A percentile compares a stretch with the other conserved stretches of the same genome.
phyloP scores from a whole-genome alignment of 495 filamentous ascomycete genomes.

The Penicillium pulvis region DNA sequence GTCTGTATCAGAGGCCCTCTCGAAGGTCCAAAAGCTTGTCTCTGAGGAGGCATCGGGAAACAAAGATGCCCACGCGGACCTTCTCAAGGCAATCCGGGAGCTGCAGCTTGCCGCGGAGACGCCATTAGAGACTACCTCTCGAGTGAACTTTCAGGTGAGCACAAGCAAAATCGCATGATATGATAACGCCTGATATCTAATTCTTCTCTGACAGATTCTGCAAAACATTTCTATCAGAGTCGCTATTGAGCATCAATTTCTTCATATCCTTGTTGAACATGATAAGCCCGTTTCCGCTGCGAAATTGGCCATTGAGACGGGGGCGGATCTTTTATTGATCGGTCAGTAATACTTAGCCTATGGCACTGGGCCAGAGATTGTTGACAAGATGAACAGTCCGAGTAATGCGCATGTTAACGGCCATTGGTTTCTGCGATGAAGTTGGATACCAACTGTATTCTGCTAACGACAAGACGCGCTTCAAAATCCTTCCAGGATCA shows the following conservation, averaged over 20 bases:
- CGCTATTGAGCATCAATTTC: slow-evolving; percentile 16
- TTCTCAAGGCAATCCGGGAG: slow-evolving; percentile 26
- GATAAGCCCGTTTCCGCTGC: slow-evolving; percentile 10
- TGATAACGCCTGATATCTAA: not conserved
- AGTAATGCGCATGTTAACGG: slow-evolving; percentile 27
- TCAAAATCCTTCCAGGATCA: slow-evolving; percentile 26
- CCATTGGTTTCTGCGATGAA: slow-evolving; percentile 28
- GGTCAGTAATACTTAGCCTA: not conserved
- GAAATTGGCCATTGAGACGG: slow-evolving; percentile 9
- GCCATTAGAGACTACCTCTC: slow-evolving; percentile 27
- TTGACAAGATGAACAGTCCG: slow-evolving; percentile 15
- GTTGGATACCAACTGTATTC: slow-evolving; percentile 22
- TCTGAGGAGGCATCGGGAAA: slow-evolving; percentile 19
- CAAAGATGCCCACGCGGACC: slow-evolving; percentile 20
- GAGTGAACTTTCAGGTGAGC: slow-evolving; percentile 29
- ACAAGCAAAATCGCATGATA: not conserved
- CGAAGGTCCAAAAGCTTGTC: slow-evolving; percentile 22
- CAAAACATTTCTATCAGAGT: slow-evolving; percentile 16
- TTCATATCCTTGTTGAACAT: slow-evolving; percentile 11
- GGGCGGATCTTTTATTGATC: slow-evolving; percentile 14
- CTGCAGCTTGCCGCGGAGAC: slow-evolving; percentile 27
- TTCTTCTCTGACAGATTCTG: slow-evolving; percentile 7
- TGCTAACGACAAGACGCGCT: slow-evolving; percentile 24
- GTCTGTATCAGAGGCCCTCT: slow-evolving; percentile 13
- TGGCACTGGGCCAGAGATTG: not conserved